Base-by-base conservation (phyloP, 2,329 filamentous ascomycete species). In the Scleromitrula shiraiana region DNA sequence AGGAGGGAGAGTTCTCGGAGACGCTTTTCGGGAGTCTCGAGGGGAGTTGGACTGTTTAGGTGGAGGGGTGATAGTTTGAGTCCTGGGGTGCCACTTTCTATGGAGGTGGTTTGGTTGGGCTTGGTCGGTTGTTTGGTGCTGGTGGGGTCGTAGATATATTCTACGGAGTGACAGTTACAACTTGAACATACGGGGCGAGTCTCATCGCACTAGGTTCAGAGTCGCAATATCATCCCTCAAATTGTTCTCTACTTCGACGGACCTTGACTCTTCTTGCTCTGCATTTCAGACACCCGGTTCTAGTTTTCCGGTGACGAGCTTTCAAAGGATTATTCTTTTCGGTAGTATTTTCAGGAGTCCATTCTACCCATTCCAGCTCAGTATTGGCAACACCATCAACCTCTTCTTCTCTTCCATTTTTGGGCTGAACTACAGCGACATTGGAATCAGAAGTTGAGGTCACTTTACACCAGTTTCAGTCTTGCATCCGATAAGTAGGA, bases 231-330 rank as follows among this genome's bases (percentile, higher is more conserved):
- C n/a, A n/a, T n/a, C n/a, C n/a, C n/a, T n/a, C n/a, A n/a, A n/a
- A n/a, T n/a, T n/a, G n/a, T n/a, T n/a, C n/a, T n/a, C n/a, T n/a
- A n/a, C n/a, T n/a, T n/a, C n/a, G n/a, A 44, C 51, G n/a, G 35
- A 65, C 63, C 59, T 64, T 65, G 15, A 65, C 63, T 23, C 62
- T 51, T 27, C 62, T 48, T 9, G 55, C 53, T 44, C 62, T 62
- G 49, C 62, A 65, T 41, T 59, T 54, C 15, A 59, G 50, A 46
- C 64, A 65, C 0, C 63, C 64, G 27, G 56, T 59, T 27, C 58
- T 50, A 24, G 59, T 61, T 52, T 65, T 65, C 54, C 58, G 63
- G 41, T 65, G 64, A 36, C 10, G 5, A n/a, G 2, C 19, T 14
- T 22, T 41, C 8, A 20, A 15, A n/a, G 22, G n/a, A 17, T 9